Conservation (phyloP, 257 asterid genomes). For the Solanum stenotomum region DNA sequence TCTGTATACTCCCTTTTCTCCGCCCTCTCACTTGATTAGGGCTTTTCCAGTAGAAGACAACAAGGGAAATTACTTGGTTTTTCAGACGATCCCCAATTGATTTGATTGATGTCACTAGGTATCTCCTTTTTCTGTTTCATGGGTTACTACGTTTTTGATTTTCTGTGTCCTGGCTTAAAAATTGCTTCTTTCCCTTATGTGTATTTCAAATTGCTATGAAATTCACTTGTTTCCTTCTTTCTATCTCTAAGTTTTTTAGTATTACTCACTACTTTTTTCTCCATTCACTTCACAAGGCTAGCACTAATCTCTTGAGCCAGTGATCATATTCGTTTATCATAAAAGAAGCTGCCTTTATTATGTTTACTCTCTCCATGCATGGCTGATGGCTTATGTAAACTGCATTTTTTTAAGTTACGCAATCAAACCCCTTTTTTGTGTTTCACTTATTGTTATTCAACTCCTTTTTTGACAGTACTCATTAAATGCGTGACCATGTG, state of each 20-base stretch:
- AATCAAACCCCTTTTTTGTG: not conserved
- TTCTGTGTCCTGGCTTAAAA: not conserved
- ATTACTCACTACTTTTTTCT: not conserved
- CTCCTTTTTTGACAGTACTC: not conserved
- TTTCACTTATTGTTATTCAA: not conserved
- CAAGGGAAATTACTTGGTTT: not conserved
- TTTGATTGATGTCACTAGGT: not conserved
- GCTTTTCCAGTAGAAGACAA: not conserved
- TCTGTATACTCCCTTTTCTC: not conserved
- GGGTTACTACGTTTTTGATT: not conserved
- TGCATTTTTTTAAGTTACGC: not conserved
- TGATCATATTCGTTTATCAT: not conserved
- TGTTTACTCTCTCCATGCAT: not conserved
- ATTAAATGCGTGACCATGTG: constrained; percentile 35
- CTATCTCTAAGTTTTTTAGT: not conserved
- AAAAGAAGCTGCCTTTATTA: not conserved
- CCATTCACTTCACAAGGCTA: not conserved
- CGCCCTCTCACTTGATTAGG: not conserved
- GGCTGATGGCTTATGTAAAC: not conserved
- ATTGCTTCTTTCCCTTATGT: not conserved
- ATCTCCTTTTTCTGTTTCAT: not conserved
- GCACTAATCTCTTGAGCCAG: not conserved
- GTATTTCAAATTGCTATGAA: not conserved
- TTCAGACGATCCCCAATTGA: not conserved
- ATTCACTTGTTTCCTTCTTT: not conserved